These are phyloP conservation scores for Sclerospora graminicola DNA, from an alignment of 352 stramenopile genomes.

Conservation along the genomic window DNA sequence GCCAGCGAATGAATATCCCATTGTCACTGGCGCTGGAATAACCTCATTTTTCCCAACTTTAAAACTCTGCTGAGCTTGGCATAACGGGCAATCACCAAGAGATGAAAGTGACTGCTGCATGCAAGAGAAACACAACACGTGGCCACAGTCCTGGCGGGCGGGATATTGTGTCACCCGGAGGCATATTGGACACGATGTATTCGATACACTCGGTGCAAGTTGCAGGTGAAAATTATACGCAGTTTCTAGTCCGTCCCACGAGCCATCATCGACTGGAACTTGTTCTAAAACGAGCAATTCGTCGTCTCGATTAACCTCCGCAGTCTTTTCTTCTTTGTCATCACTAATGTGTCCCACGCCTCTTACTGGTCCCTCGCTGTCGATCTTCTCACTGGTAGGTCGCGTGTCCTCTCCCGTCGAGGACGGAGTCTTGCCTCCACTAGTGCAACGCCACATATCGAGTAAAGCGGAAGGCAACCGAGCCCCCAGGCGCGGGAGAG, in stretches of 20 bases:
- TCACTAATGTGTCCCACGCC: constrained; percentile 2
- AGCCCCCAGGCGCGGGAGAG: constrained; percentile 10
- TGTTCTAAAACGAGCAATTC: constrained; percentile 8
- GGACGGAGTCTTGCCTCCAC: neutral
- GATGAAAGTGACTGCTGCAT: constrained; percentile 35
- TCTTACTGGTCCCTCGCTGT: neutral
- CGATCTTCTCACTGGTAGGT: neutral
- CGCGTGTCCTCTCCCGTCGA: constrained; percentile 2
- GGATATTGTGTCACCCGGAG: constrained; percentile 28
- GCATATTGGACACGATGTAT: constrained; percentile 36
- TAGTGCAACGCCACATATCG: constrained; percentile 8
- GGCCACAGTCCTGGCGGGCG: constrained; percentile 38
- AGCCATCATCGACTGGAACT: constrained; percentile 7
- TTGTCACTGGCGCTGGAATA: constrained; percentile 2
- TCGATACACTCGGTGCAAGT: constrained; percentile 6
- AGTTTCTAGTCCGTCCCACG: constrained; percentile 16
- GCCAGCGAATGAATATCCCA: constrained; percentile 10
- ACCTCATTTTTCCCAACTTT: constrained; percentile 10
- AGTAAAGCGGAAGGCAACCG: constrained; percentile 5
- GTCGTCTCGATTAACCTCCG: constrained; percentile 11
- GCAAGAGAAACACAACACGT: constrained; percentile 40
- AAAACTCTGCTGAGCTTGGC: constrained; percentile 40
- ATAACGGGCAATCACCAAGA: constrained; percentile 32
- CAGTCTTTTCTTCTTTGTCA: constrained; percentile 17
- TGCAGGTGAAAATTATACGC: constrained; percentile 24